Percentiles rank a stretch among this genome's conserved stretches.
Conservation (phyloP, 2,329 filamentous ascomycete species). For the Aspergillus spinulosporus region DNA sequence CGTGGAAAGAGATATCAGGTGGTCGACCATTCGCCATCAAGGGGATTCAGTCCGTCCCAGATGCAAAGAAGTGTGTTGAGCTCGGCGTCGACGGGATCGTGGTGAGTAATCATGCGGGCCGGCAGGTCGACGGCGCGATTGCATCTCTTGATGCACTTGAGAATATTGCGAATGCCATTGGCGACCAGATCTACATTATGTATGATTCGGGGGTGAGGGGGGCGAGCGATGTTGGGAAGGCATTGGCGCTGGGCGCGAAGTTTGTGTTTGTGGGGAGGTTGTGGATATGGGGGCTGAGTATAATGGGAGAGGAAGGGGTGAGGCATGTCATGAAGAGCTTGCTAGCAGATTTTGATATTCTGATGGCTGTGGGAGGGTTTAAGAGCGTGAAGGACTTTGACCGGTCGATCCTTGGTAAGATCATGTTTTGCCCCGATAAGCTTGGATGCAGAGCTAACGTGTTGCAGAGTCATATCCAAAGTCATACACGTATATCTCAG, state of each 20-base stretch:
- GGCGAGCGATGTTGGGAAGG: conserved; percentile 61
- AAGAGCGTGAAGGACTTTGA: conserved; percentile 56
- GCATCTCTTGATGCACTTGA: conserved; percentile 62
- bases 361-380: conserved; percentile 61
- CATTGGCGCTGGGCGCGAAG: conserved; percentile 61
- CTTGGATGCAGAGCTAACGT: conserved; percentile 2
- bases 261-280: conserved; percentile 63
- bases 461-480: conserved; percentile 46
- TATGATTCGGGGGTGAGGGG: conserved; percentile 61
- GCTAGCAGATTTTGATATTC: conserved; percentile 62
- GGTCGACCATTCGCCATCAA: conserved; percentile 62
- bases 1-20: conserved; percentile 52
- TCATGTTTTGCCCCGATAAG: background rate
- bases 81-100: conserved; percentile 67
- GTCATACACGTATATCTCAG: conserved; percentile 41
- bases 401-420: conserved; percentile 36
- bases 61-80: conserved; percentile 62
- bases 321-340: conserved; percentile 63
- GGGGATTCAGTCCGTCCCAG: conserved; percentile 66
- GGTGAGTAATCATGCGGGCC: conserved; percentile 69
- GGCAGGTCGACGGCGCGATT: conserved; percentile 63
- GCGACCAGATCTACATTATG: conserved; percentile 56
- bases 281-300: conserved; percentile 61
- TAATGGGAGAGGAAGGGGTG: conserved; percentile 62
- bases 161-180: conserved; percentile 56